phyloP scores from a whole-genome alignment of 257 asterid genomes.

The Solanum medicagineum region DNA sequence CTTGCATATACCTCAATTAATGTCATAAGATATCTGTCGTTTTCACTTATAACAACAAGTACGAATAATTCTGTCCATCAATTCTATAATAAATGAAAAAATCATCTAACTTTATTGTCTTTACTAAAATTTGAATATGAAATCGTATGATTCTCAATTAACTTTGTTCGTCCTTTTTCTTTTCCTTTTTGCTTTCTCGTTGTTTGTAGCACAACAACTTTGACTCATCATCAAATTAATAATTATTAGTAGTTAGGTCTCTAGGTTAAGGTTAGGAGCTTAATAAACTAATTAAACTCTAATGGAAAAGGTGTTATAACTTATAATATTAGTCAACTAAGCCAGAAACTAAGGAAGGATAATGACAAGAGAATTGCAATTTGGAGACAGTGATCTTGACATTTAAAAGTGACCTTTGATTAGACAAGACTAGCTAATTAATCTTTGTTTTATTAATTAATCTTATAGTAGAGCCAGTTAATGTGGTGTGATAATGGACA shows the following conservation, averaged over 20 bases:
- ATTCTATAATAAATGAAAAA: not conserved
- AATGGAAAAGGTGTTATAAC: not conserved
- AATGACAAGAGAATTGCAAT: conserved; percentile 4
- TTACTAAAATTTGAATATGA: not conserved
- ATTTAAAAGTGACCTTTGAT: conserved; percentile 14
- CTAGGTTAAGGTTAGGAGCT: not conserved
- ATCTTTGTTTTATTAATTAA: conserved; percentile 1
- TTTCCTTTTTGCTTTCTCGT: not conserved
- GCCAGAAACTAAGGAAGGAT: conserved; percentile 50
- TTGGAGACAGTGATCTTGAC: conserved; percentile 41
- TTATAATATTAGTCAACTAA: not conserved
- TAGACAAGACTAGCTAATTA: conserved; percentile 6
- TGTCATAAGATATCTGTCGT: not conserved
- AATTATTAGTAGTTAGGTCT: not conserved
- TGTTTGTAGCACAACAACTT: not conserved
- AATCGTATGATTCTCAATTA: not conserved
- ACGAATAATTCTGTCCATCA: not conserved
- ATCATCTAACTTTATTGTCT: not conserved
- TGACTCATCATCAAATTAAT: not conserved
- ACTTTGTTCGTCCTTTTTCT: not conserved
- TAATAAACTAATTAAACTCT: not conserved
- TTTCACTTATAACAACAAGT: not conserved
- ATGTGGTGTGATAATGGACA: not conserved
- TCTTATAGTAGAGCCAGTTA: not conserved
- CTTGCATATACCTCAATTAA: rapidly evolving